Conservation (phyloP, 495 filamentous ascomycete genomes). For the Staphylotrichum tortipilum region DNA sequence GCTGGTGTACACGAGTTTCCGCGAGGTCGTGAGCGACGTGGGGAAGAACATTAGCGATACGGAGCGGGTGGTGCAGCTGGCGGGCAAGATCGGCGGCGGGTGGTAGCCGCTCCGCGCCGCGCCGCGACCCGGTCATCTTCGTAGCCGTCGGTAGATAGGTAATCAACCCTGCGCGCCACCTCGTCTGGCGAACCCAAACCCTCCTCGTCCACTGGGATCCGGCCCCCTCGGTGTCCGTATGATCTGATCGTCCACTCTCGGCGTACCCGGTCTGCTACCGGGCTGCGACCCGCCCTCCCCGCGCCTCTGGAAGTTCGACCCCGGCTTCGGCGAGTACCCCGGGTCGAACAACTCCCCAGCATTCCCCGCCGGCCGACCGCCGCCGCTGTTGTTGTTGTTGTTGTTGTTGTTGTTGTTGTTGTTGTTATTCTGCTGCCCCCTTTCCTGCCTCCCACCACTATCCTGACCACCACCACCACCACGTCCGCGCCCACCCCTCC, state of each 20-base stretch:
- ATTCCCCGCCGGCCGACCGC: too few relatives aligned
- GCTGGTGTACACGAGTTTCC: conserved; percentile 75
- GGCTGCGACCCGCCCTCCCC: conserved; percentile 41
- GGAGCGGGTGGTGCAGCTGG: conserved; percentile 79
- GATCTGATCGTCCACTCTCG: conserved; percentile 40
- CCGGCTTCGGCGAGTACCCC: conserved; percentile 52
- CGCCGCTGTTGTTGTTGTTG: conserved; percentile 16
- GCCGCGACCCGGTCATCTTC: not conserved
- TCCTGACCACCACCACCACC: too few relatives aligned
- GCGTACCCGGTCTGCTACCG: conserved; percentile 35
- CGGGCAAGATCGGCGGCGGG: conserved; percentile 85
- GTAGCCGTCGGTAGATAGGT: conserved; percentile 18
- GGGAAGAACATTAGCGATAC: conserved; percentile 67
- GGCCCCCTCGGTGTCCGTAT: conserved; percentile 67
- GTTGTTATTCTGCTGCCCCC: conserved; percentile 12
- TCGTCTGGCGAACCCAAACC: conserved; percentile 49
- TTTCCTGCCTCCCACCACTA: too few relatives aligned
- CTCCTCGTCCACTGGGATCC: conserved; percentile 64
- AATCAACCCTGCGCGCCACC: conserved; percentile 32
- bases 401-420: conserved; percentile 17
- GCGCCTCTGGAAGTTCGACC: conserved; percentile 40
- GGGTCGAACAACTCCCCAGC: conserved; percentile 63
- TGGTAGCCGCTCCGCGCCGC: too few relatives aligned
- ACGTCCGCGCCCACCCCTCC: conserved; percentile 17
- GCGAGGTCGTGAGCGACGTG: conserved; percentile 89